Conservation (phyloP, 768 basidiomycete genomes). For the Psilocybe sp. region DNA sequence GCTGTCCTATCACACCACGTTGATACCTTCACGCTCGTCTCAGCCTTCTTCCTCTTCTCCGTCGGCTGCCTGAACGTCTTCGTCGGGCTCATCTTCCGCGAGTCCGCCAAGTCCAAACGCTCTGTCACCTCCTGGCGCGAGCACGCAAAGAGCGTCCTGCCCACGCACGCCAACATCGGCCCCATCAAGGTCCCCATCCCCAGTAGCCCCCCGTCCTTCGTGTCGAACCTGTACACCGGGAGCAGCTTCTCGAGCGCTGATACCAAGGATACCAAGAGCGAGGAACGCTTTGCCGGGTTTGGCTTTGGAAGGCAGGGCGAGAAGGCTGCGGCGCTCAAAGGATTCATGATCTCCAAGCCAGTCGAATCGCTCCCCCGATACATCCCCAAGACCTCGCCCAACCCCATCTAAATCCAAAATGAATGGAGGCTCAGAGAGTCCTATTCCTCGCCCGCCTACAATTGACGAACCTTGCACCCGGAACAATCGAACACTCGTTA, state of each 20-base stretch:
- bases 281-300: slow-evolving; percentile 45
- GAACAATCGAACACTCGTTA: too few species aligned
- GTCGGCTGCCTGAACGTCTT: slow-evolving; percentile 88
- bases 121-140: slow-evolving; percentile 65
- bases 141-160: slow-evolving; percentile 49
- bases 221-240: slow-evolving; percentile 32
- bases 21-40: slow-evolving; percentile 84
- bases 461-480: too few species aligned
- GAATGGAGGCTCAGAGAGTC: not conserved
- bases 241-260: slow-evolving; percentile 1
- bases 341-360: slow-evolving; percentile 61
- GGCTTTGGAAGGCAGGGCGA: slow-evolving; percentile 84
- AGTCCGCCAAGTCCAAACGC: slow-evolving; percentile 56
- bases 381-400: slow-evolving; percentile 17
- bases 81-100: slow-evolving; percentile 70
- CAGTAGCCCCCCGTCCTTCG: slow-evolving; percentile 29
- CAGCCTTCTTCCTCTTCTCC: slow-evolving; percentile 90
- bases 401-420: not conserved
- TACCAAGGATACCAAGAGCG: slow-evolving; percentile 4
- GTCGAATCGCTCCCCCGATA: slow-evolving; percentile 63
- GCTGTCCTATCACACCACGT: slow-evolving; percentile 77
- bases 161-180: slow-evolving; percentile 40
- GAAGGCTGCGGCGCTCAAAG: slow-evolving; percentile 64
- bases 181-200: slow-evolving; percentile 30
- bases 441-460: too few species aligned